Evolutionary conservation across 495 filamentous ascomycete species (phyloP), one percentile per base, ranked within the genome.

Genomic region (Hyphodiscus hymeniophilus): DNA sequence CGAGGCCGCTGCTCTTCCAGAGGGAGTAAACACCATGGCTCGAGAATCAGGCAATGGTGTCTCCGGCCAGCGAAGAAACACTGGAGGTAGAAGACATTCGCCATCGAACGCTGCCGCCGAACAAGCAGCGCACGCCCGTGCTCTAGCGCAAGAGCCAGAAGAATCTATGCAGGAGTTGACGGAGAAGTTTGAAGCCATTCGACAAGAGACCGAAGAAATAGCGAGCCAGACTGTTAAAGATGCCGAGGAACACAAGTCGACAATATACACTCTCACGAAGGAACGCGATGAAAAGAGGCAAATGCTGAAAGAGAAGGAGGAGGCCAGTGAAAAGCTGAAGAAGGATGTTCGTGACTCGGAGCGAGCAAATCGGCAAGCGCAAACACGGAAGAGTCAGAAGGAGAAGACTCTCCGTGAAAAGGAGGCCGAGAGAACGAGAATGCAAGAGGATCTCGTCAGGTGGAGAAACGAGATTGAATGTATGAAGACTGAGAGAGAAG

Each of bases 281-380:
- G 82, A 88, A 45, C 69, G 89, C 45, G 87, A 90, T 52, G 75
- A 81, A 26, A 76, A 94, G 54, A 81, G 67, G 57, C 80, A 83
- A 56, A 72, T 79, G 32, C 73, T 89, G 32, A 89, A 82, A 60
- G 87, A 94, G 54, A 89, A 86, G 61, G 88, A 94, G 50, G 87
- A 94, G 49, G 79, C 77, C 22, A 90, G 81, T n/a, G 79, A 83
- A 38, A 83, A 85, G 58, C 62, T 95, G 23, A 85, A 82, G 58
- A 84, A 82, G 47, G 84, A 95, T 55, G 84, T 91, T 24, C 79
- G 84, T 38, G 76, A 76, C 23, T 71, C 92, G 18, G 89, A 95
- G 56, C 81, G 87, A 24, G 70, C 82, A 41, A 96, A 94, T 65
- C 75, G 87, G 42, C 74, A 79, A n/a, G 87, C 89, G 8, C 84